Conservation (phyloP, 179 eudicot species). For the Drosera spatulata region DNA sequence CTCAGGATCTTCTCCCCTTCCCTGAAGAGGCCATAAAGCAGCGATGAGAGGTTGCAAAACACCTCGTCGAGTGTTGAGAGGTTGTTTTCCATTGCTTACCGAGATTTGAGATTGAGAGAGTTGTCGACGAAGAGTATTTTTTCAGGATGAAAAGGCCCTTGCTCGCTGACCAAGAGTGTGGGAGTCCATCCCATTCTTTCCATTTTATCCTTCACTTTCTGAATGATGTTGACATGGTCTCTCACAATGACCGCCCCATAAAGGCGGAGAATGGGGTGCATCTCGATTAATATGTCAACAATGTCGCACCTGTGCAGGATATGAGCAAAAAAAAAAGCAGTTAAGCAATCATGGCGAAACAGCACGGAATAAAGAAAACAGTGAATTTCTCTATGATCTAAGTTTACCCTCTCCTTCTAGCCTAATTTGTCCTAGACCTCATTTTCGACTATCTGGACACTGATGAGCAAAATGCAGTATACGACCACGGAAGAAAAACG, state of each 20-base stretch:
- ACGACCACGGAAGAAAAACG: too few relatives aligned
- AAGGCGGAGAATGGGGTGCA: slow-evolving; percentile 29
- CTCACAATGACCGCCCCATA: slow-evolving; percentile 26
- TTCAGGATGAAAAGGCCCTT: slow-evolving; percentile 20
- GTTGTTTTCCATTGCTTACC: too few relatives aligned
- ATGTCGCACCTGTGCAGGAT: slow-evolving; percentile 22
- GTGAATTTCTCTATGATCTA: too few relatives aligned
- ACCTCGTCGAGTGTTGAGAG: too few relatives aligned
- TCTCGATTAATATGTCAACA: slow-evolving; percentile 20
- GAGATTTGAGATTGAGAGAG: neutral
- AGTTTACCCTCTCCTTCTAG: too few relatives aligned
- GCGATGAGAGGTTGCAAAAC: too few relatives aligned
- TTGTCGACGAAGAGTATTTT: slow-evolving; percentile 28
- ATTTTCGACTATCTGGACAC: too few relatives aligned
- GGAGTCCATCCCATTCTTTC: slow-evolving; percentile 21
- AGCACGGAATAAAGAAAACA: neutral
- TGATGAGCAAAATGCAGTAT: too few relatives aligned
- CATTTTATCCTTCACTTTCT: slow-evolving; percentile 17
- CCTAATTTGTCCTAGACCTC: too few relatives aligned
- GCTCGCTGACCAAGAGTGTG: slow-evolving; percentile 21
- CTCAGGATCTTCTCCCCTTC: too few relatives aligned
- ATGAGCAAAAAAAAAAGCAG: neutral
- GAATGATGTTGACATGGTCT: slow-evolving; percentile 18
- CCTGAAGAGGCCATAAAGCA: too few relatives aligned
- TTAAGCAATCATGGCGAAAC: neutral